Conservation (phyloP, 768 basidiomycete species). For the Leccinum imitatum region DNA sequence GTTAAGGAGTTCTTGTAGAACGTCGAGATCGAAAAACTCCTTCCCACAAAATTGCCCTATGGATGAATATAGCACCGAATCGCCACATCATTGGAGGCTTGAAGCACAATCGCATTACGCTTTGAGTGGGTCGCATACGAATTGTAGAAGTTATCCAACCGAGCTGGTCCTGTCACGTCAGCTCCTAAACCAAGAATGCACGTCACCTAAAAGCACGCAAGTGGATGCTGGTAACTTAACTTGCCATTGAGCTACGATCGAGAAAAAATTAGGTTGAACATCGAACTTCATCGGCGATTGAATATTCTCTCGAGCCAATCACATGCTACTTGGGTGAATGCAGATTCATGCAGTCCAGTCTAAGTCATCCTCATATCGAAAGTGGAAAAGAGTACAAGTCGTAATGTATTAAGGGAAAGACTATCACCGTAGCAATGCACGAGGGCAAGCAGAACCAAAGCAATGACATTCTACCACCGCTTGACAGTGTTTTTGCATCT, state of each 20-base stretch:
- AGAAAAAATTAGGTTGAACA: neutral
- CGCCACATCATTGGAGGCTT: neutral
- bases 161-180: neutral
- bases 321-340: neutral
- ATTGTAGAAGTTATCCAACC: too few relatives aligned
- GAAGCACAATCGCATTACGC: neutral
- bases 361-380: constrained; percentile 6
- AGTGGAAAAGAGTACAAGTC: constrained; percentile 18
- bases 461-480: constrained; percentile 29
- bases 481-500: constrained; percentile 17
- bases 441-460: constrained; percentile 13
- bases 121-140: neutral
- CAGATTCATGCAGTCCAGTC: neutral
- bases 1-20: neutral
- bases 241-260: too few relatives aligned
- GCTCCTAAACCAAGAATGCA: neutral
- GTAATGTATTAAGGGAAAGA: constrained; percentile 19
- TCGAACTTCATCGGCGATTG: neutral
- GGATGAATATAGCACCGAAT: neutral
- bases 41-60: neutral
- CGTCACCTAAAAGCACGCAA: too few relatives aligned
- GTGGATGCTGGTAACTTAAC: too few relatives aligned
- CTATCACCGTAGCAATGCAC: constrained; percentile 19
- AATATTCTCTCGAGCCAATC: neutral
- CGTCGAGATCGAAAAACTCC: too few relatives aligned